These are phyloP conservation scores for Verticillium isaacii DNA, from an alignment of 2,329 filamentous ascomycete species.

Conservation along the genomic window DNA sequence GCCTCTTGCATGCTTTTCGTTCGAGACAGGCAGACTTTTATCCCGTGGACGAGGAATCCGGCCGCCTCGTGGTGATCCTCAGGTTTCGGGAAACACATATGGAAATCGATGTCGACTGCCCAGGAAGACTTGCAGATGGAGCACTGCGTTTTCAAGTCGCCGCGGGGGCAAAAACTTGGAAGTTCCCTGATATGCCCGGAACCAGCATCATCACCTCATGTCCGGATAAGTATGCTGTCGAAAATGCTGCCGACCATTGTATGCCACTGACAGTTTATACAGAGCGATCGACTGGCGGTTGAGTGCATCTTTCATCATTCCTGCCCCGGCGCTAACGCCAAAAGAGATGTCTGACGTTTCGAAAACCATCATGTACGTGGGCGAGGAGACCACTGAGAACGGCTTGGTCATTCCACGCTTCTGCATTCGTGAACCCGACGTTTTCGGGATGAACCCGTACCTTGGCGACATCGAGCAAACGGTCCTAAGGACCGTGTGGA, in stretches of 20 bases:
- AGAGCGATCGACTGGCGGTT: background rate
- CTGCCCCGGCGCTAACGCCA: background rate
- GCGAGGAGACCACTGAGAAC: background rate
- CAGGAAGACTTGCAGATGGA: background rate
- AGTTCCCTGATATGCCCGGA: background rate
- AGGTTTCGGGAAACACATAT: background rate
- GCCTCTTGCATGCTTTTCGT: background rate
- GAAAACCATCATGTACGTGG: background rate
- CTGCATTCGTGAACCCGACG: background rate
- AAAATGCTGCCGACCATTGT: too few relatives aligned
- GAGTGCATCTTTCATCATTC: background rate
- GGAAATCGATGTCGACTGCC: constrained; percentile 2
- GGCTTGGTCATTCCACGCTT: background rate
- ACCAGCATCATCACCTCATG: background rate
- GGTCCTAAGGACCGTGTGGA: background rate
- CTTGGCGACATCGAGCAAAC: background rate
- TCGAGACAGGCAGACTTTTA: background rate
- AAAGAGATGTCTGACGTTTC: background rate
- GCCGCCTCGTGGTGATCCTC: background rate
- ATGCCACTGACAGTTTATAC: background rate
- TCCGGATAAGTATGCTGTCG: background rate
- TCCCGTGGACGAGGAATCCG: background rate
- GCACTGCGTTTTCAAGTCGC: background rate
- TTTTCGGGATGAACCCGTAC: background rate
- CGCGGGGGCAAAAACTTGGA: background rate